A percentile compares a stretch with the other conserved stretches of the same genome.
Evolutionary conservation across 2,329 filamentous ascomycete genomes (phyloP).

Genomic region (Calonectria fujianensis): DNA sequence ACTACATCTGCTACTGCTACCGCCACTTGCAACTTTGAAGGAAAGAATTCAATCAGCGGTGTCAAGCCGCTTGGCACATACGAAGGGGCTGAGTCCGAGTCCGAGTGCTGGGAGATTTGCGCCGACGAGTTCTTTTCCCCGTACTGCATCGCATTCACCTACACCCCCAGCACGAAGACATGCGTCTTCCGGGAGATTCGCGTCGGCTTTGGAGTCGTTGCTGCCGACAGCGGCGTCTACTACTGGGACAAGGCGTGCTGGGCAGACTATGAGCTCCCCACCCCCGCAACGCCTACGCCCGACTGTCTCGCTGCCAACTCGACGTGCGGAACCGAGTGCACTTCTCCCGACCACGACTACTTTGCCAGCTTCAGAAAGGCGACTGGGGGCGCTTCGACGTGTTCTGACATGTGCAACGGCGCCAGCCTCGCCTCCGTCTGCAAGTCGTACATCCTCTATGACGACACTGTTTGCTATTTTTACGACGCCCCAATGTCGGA

Average conservation of each 20-base stretch:
- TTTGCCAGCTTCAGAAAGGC: conserved; percentile 24
- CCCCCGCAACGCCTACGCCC: neutral
- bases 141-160: conserved; percentile 22
- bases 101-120: conserved; percentile 26
- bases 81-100: neutral
- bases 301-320: conserved; percentile 20
- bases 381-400: neutral
- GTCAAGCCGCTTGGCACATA: conserved; percentile 20
- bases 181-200: conserved; percentile 28
- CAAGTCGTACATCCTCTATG: conserved; percentile 11
- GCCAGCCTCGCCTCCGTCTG: conserved; percentile 14
- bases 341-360: neutral
- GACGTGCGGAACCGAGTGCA: neutral
- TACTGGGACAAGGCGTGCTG: conserved; percentile 32
- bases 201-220: conserved; percentile 8
- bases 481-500: conserved; percentile 8
- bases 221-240: conserved; percentile 20
- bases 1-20: neutral
- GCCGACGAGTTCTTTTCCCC: conserved; percentile 10
- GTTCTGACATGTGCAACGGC: conserved; percentile 23
- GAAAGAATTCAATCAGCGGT: conserved; percentile 12
- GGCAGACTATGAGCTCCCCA: neutral
- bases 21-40: conserved; percentile 28
- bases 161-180: conserved; percentile 1
- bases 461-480: neutral